Conservation (phyloP, 108 stramenopile species). For the Chaetoceros tenuissimus region DNA sequence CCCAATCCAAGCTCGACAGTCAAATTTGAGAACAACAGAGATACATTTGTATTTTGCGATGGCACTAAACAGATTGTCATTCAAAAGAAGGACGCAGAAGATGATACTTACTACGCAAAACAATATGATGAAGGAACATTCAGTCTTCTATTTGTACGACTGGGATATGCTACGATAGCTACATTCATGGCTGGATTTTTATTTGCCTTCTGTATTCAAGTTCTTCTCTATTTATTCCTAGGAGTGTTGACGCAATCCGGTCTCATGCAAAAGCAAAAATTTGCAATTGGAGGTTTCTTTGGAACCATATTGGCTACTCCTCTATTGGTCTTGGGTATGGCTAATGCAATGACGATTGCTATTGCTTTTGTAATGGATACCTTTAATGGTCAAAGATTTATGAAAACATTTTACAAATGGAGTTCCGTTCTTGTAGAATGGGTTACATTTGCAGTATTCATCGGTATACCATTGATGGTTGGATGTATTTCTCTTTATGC, state of each 20-base stretch:
- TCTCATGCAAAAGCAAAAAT: constrained; percentile 1
- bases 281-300: constrained; percentile 3
- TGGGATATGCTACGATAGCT: constrained; percentile 38
- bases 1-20: too few relatives aligned
- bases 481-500: constrained; percentile 23
- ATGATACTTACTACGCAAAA: too few relatives aligned
- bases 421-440: constrained; percentile 14
- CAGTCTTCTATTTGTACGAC: constrained; percentile 25
- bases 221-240: constrained; percentile 45
- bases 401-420: constrained; percentile 18
- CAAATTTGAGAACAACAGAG: too few relatives aligned
- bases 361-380: constrained; percentile 39
- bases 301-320: constrained; percentile 37
- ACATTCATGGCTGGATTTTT: constrained; percentile 48
- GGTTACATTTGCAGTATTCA: constrained; percentile 33
- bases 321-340: constrained; percentile 36
- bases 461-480: constrained; percentile 40
- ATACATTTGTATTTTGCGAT: too few relatives aligned
- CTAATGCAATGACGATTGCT: constrained; percentile 53
- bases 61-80: too few relatives aligned
- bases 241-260: constrained; percentile 31
- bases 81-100: too few relatives aligned
- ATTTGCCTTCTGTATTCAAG: constrained; percentile 57
- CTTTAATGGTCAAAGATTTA: constrained; percentile 29
- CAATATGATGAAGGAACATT: constrained; percentile 18